phyloP scores from a whole-genome alignment of 768 basidiomycete species.

The Boletales sp. region DNA sequence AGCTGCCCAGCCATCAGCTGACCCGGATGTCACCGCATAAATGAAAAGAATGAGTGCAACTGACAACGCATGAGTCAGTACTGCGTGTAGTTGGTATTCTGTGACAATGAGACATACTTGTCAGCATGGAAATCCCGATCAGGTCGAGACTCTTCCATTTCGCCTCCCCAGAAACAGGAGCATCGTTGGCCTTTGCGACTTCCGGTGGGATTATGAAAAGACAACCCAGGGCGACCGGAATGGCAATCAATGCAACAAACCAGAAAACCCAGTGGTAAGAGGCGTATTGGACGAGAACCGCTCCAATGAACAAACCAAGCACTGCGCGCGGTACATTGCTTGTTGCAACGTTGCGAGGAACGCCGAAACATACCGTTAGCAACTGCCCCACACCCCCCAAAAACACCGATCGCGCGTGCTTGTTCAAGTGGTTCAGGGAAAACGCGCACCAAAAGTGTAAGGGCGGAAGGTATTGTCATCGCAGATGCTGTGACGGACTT shows the following conservation, averaged over 20 bases:
- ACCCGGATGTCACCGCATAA: slow-evolving; percentile 43
- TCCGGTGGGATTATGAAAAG: slow-evolving; percentile 34
- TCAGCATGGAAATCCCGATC: slow-evolving; percentile 38
- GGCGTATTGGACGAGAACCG: slow-evolving; percentile 37
- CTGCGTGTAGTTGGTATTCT: neutral
- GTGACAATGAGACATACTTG: slow-evolving; percentile 22
- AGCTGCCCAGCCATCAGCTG: slow-evolving; percentile 47
- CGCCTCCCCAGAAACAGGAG: neutral
- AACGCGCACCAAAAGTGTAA: slow-evolving; percentile 45
- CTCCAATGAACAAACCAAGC: slow-evolving; percentile 41
- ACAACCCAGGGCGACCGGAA: slow-evolving; percentile 30
- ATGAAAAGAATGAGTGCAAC: slow-evolving; percentile 39
- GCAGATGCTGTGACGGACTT: slow-evolving; percentile 35
- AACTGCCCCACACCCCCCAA: slow-evolving; percentile 44
- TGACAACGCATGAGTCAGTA: slow-evolving; percentile 8
- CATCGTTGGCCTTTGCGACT: neutral
- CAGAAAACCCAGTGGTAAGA: slow-evolving; percentile 54
- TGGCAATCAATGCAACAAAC: slow-evolving; percentile 38
- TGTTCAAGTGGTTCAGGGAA: slow-evolving; percentile 47
- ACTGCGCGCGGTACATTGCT: slow-evolving; percentile 22
- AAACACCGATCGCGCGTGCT: slow-evolving; percentile 44
- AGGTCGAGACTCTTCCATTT: slow-evolving; percentile 36
- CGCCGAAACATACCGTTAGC: slow-evolving; percentile 35
- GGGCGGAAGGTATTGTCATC: slow-evolving; percentile 48
- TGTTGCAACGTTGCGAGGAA: neutral